A percentile compares a stretch with the other conserved stretches of the same genome.
Conservation (phyloP, 148 eudicot species). For the Vaccinium myrtillus region DNA sequence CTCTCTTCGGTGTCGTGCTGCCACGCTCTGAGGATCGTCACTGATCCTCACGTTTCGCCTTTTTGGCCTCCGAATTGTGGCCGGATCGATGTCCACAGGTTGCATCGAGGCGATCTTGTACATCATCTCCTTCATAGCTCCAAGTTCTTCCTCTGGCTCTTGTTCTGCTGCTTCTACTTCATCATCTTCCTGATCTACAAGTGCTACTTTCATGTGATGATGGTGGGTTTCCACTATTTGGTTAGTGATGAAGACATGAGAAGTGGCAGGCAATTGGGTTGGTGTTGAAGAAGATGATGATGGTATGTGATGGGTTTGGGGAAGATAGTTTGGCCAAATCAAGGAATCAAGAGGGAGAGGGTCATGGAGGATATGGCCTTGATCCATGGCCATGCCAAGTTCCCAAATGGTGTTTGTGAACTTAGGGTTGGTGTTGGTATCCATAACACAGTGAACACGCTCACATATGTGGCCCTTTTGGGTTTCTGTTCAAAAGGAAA, state of each 20-base stretch:
- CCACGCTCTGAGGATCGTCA: slow-evolving; percentile 89
- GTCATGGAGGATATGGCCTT: slow-evolving; percentile 32
- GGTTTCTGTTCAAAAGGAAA: slow-evolving; percentile 19
- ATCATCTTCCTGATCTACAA: too few species aligned
- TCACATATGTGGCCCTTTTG: slow-evolving; percentile 9
- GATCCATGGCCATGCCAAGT: slow-evolving; percentile 36
- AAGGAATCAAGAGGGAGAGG: slow-evolving; percentile 15
- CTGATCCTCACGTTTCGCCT: slow-evolving; percentile 76
- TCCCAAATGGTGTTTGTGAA: slow-evolving; percentile 28
- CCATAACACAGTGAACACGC: slow-evolving; percentile 27
- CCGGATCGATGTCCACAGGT: slow-evolving; percentile 90
- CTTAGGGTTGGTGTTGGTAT: slow-evolving; percentile 31
- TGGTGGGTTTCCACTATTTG: slow-evolving; percentile 10
- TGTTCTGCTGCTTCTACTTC: background rate
- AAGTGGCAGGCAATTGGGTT: slow-evolving; percentile 17
- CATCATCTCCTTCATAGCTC: slow-evolving; percentile 95
- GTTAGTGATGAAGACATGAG: background rate
- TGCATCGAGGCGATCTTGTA: slow-evolving; percentile 94
- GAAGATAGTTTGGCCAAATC: slow-evolving; percentile 25
- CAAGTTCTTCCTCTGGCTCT: slow-evolving; percentile 64
- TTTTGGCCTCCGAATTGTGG: slow-evolving; percentile 67
- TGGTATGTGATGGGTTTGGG: slow-evolving; percentile 22
- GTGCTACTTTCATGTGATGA: background rate
- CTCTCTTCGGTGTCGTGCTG: slow-evolving; percentile 77
- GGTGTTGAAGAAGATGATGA: slow-evolving; percentile 12